These are phyloP conservation scores for Aspergillus viridinutans DNA, from an alignment of 2,329 filamentous ascomycete species.

Conservation along the genomic window DNA sequence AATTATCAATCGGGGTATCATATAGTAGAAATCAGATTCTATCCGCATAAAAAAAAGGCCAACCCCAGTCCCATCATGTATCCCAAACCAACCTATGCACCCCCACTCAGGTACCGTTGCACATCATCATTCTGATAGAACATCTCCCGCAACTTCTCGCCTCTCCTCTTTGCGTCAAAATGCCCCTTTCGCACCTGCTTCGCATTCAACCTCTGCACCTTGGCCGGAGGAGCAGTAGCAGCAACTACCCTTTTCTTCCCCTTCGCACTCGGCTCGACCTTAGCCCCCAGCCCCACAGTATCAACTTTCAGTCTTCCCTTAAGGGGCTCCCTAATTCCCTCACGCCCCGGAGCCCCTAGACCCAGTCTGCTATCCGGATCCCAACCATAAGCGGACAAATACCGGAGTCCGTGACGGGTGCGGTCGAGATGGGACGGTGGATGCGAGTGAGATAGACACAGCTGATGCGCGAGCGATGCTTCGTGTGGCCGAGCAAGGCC, in stretches of 20 bases:
- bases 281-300: conserved; percentile 66
- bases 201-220: conserved; percentile 58
- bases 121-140: conserved; percentile 75
- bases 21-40: neutral
- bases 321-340: conserved; percentile 72
- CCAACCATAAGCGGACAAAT: conserved; percentile 56
- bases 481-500: conserved; percentile 37
- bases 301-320: conserved; percentile 69
- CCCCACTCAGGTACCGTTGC: conserved; percentile 63
- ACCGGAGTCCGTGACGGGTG: conserved; percentile 51
- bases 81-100: neutral
- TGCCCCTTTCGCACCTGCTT: conserved; percentile 63
- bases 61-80: neutral
- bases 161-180: conserved; percentile 58
- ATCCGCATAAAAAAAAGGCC: neutral
- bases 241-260: conserved; percentile 20
- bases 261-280: conserved; percentile 23
- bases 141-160: conserved; percentile 62
- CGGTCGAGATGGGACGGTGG: conserved; percentile 57
- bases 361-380: conserved; percentile 62
- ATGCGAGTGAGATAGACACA: conserved; percentile 53
- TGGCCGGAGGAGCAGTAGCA: conserved; percentile 37
- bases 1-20: neutral
- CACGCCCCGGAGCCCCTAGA: conserved; percentile 61
- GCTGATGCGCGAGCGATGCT: conserved; percentile 53